phyloP scores from a whole-genome alignment of 805 yeast genomes.

The Hermanozyma aechmeae region DNA sequence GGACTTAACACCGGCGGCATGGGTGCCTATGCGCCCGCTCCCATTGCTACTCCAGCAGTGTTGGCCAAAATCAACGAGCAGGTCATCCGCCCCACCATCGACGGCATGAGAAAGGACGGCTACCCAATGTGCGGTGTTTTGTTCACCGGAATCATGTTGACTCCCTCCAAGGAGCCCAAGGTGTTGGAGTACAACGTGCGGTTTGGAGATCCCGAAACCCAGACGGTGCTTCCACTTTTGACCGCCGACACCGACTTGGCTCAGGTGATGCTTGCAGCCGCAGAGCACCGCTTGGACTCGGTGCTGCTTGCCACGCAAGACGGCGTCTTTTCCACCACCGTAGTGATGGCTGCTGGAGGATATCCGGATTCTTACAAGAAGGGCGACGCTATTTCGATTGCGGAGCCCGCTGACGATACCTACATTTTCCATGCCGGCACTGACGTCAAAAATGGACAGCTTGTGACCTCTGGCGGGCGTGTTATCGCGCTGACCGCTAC shows the following conservation, averaged over 20 bases:
- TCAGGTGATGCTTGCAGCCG: conserved; percentile 85
- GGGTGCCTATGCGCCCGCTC: conserved; percentile 99
- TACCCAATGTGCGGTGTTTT: conserved; percentile 92
- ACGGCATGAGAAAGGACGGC: conserved; percentile 93
- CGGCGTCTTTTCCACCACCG: conserved; percentile 74
- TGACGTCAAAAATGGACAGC: conserved; percentile 40
- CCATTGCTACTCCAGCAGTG: conserved; percentile 75
- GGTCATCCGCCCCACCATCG: conserved; percentile 86
- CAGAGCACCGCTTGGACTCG: conserved; percentile 88
- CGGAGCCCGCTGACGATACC: conserved; percentile 43
- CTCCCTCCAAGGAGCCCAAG: conserved; percentile 76
- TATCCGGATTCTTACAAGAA: conserved; percentile 83
- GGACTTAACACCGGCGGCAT: conserved; percentile 98
- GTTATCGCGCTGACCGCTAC: conserved; percentile 91
- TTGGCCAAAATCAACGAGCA: conserved; percentile 59
- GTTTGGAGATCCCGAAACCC: conserved; percentile 99
- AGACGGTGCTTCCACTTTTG: conserved; percentile 84
- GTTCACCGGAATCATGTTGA: conserved; percentile 91
- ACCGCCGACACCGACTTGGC: conserved; percentile 84
- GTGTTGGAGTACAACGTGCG: conserved; percentile 95
- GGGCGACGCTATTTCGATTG: conserved; percentile 73
- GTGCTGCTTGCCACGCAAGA: conserved; percentile 47
- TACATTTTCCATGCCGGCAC: conserved; percentile 97
- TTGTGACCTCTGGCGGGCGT: conserved; percentile 91
- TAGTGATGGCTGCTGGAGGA: conserved; percentile 94